Base-by-base conservation (phyloP, 805 yeast genomes). In the Suhomyces kilbournensis region DNA sequence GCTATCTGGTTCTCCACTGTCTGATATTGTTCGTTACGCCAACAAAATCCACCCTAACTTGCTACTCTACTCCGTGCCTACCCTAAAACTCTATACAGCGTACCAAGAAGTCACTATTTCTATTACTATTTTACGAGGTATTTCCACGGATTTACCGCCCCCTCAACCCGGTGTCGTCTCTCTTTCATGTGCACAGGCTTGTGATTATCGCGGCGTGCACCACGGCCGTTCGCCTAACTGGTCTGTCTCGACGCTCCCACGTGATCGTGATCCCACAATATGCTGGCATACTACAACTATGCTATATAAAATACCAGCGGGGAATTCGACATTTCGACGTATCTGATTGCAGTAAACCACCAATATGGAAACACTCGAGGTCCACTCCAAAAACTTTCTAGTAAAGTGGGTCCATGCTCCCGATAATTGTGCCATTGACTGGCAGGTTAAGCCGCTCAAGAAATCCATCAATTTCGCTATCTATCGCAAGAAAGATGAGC, bases 331-430 rank as follows among this genome's bases (percentile, higher is more conserved):
- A n/a, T 5, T n/a, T 5, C 3, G 40, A 35, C 17, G 9, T 35
- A 14, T 15, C 19, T 8, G 19, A 19, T 25, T 42, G 45, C 20
- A 15, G 20, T 23, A 17, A 6, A 44, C 25, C 47, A 44, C 15
- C n/a, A 23, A 28, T 17, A 89, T 91, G 97, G 98, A 93, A 69
- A 85, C 91, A 2, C 80, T 94, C 47, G 97, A 93, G 69, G 83
- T 94, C 22, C 96, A 92, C 61, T 85, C 96, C 47, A 88, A 90
- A 67, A 87, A 94, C 52, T 93, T 89, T 63, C 82, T 91, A 56
- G 88, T 92, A 62, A 90, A 93, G 60, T 94, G 98, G 98, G 84
- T 92, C 50, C 81, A 84, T 56, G 88, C 88, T 6, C 86, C 88
- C 0, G 86, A 82, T 39, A 80, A 83, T 53, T 79, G 85, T 28